Evolutionary conservation across 371 early-diverging fungal genomes (phyloP).

Genomic region (Lichtheimia hyalospora): DNA sequence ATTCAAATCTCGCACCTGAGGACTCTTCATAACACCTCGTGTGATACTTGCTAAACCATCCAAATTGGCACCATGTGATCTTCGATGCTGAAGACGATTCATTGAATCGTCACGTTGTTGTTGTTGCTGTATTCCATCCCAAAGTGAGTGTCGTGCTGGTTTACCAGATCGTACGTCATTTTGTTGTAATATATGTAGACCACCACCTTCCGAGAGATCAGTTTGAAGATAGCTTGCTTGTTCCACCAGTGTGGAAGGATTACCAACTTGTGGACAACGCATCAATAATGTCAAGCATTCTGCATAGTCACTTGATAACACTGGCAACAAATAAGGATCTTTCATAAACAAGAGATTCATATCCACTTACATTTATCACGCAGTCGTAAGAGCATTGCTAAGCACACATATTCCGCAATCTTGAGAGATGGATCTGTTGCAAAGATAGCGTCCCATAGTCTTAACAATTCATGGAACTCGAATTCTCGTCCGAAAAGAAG

Average conservation of each 20-base stretch:
- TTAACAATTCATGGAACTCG: conserved; percentile 63
- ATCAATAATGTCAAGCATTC: conserved; percentile 76
- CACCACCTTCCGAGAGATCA: conserved; percentile 48
- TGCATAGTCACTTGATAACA: conserved; percentile 75
- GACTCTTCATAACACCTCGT: conserved; percentile 60
- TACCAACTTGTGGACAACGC: conserved; percentile 66
- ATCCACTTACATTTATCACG: conserved; percentile 70
- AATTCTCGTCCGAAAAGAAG: conserved; percentile 91
- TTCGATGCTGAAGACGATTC: conserved; percentile 20
- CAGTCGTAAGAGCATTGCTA: conserved; percentile 73
- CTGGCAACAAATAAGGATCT: conserved; percentile 29
- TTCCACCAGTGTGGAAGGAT: conserved; percentile 57
- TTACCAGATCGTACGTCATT: conserved; percentile 56
- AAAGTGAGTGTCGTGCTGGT: conserved; percentile 37
- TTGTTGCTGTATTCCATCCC: conserved; percentile 21
- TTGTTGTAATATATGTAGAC: conserved; percentile 58
- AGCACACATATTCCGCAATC: conserved; percentile 80
- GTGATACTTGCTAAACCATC: conserved; percentile 39
- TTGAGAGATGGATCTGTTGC: conserved; percentile 72
- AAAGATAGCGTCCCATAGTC: conserved; percentile 91
- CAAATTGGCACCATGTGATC: conserved; percentile 23
- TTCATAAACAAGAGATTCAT: not conserved
- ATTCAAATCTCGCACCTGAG: conserved; percentile 61
- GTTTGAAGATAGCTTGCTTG: conserved; percentile 68
- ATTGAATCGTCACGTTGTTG: conserved; percentile 2